Evolutionary conservation across 495 filamentous ascomycete species (phyloP).

Genomic region (Lophiotrema nucula): DNA sequence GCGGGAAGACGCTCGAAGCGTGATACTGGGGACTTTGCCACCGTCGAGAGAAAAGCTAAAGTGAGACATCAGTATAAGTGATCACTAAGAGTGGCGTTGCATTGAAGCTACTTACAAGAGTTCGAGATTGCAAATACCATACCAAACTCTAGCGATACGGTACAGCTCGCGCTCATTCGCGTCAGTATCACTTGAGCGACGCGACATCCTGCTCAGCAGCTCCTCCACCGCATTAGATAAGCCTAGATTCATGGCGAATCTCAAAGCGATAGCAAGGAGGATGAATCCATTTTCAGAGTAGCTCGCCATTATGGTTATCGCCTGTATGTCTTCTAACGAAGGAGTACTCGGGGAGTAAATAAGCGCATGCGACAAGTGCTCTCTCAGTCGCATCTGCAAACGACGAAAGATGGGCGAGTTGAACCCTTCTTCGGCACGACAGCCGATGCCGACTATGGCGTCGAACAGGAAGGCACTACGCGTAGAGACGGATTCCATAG

Average conservation of each 20-base stretch:
- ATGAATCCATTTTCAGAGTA: conserved; percentile 52
- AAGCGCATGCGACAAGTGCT: conserved; percentile 43
- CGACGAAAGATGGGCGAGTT: conserved; percentile 31
- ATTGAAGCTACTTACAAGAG: conserved; percentile 44
- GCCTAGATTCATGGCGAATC: conserved; percentile 49
- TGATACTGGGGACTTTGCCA: conserved; percentile 50
- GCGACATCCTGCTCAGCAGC: conserved; percentile 30
- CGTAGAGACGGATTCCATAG: conserved; percentile 8
- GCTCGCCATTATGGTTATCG: conserved; percentile 49
- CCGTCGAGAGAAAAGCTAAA: conserved; percentile 52
- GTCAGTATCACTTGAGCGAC: not conserved
- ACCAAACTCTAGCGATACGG: conserved; percentile 48
- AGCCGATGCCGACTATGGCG: conserved; percentile 52
- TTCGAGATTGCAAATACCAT: conserved; percentile 49
- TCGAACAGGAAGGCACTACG: conserved; percentile 37
- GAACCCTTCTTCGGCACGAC: conserved; percentile 45
- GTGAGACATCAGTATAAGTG: not conserved
- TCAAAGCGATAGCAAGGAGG: conserved; percentile 49
- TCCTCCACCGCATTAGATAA: conserved; percentile 48
- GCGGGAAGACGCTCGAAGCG: conserved; percentile 43
- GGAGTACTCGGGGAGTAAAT: conserved; percentile 44
- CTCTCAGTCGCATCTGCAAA: conserved; percentile 20
- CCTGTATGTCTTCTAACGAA: conserved; percentile 50
- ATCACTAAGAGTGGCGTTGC: no score
- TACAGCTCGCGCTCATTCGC: conserved; percentile 35